Evolutionary conservation across 2,329 filamentous ascomycete genomes (phyloP).

Genomic region (Lasiodiplodia gonubiensis): DNA sequence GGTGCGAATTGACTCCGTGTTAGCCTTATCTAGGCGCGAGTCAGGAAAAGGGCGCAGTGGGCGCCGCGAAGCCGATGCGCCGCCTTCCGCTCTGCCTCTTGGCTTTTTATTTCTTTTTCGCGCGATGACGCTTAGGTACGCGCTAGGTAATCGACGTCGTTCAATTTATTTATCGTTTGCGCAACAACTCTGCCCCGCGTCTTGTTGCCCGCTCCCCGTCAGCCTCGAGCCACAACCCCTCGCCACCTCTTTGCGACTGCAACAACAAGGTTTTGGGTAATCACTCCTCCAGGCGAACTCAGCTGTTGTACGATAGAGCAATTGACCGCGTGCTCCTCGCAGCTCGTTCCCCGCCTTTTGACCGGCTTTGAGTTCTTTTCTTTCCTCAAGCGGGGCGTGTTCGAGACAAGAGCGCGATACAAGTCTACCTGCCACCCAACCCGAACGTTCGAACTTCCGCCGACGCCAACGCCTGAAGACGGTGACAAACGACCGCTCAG

Average conservation of each 20-base stretch:
- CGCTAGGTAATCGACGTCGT: neutral
- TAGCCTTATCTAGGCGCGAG: conserved; percentile 7
- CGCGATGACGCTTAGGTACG: conserved; percentile 14
- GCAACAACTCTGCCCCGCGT: conserved; percentile 4
- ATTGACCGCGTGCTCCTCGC: neutral
- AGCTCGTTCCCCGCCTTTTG: too few relatives aligned
- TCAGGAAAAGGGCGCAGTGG: conserved; percentile 2
- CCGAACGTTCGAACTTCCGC: too few relatives aligned
- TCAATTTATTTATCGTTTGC: neutral
- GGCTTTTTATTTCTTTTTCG: neutral
- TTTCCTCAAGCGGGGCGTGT: too few relatives aligned
- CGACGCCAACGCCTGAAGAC: too few relatives aligned
- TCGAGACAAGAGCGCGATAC: too few relatives aligned
- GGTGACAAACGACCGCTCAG: too few relatives aligned
- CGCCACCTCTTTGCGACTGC: neutral
- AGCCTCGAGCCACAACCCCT: neutral
- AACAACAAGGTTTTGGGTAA: neutral
- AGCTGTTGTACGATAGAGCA: neutral
- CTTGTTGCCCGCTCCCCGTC: neutral
- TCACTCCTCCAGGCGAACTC: too few relatives aligned
- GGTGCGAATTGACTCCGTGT: conserved; percentile 16
- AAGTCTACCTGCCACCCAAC: too few relatives aligned
- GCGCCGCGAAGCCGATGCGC: conserved; percentile 13
- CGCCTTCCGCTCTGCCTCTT: too few relatives aligned
- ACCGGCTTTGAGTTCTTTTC: too few relatives aligned